Base-by-base conservation (phyloP, 2,329 filamentous ascomycete genomes). In the Xenosphaeropsis pyriputrescens region DNA sequence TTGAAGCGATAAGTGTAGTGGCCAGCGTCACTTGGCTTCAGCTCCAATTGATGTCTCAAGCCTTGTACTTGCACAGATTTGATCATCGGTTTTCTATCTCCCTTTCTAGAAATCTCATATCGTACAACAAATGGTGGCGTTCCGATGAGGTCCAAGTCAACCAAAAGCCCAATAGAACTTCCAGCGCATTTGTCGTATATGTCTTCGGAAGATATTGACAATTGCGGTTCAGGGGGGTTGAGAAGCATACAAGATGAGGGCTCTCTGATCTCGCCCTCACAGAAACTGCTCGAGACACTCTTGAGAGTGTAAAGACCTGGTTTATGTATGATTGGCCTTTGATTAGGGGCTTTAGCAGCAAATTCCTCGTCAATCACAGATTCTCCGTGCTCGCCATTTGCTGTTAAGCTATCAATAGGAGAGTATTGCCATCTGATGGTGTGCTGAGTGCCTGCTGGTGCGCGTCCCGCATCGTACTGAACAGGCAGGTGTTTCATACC, bases 101-200 rank as follows among this genome's bases (percentile, higher is more conserved):
- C 67, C 5, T 73, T 72, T 37, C 70, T 74, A 50, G 72, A 75
- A 40, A 86, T 70, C 32, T 78, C 77, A 55, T 95, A 98, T 16
- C 68, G 65, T 34, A 98, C 67, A n/a, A 68, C 65, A 60, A 98
- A 98, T 1, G 89, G 89, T 34, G 93, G 89, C 0, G 86, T 93
- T 43, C 91, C 91, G 18, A 89, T 81, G 30, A 98, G 68, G 54
- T 96, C 86, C 36, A 98, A 63, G 51, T 91, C 82, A 32, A 98
- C 84, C 9, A 81, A 74, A 39, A 98, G 70, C 31, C 91, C 91
- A 43, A 98, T 84, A 0, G 91, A 85, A 52, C 86, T 94, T 35
- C 88, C 86, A 29, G 88, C 89, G 56, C 91, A 98, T 55, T 93
- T 93, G 57, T 98, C 91, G 37, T 85, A 82, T 32, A 98, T 86